Conservation (phyloP, 257 asterid genomes). For the Nicotiana otophora region DNA sequence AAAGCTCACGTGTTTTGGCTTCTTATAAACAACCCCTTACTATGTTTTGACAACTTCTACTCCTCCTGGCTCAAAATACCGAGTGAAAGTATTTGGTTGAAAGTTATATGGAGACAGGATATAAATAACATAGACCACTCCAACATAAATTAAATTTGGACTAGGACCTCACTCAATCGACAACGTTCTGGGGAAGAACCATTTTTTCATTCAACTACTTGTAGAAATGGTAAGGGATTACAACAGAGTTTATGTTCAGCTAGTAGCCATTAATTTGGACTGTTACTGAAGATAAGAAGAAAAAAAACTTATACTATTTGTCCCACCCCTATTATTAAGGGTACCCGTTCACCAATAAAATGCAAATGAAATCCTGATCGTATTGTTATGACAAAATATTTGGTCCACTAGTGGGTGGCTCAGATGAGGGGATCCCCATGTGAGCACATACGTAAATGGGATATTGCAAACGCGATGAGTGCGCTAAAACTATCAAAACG, state of each 20-base stretch:
- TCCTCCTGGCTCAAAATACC: too few species aligned
- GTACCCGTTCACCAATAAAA: neutral
- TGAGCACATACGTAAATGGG: neutral
- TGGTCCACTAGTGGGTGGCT: neutral
- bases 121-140: too few species aligned
- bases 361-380: neutral
- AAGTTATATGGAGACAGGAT: too few species aligned
- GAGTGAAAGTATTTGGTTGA: too few species aligned
- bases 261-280: neutral
- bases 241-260: neutral
- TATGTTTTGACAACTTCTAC: too few species aligned
- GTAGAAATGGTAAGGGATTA: neutral
- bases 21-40: too few species aligned
- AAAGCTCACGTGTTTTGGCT: too few species aligned
- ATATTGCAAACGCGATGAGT: neutral
- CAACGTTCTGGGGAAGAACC: too few species aligned
- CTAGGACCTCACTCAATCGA: too few species aligned
- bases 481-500: neutral
- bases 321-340: neutral
- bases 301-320: neutral
- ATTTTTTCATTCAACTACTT: neutral
- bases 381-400: neutral
- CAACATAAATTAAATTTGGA: too few species aligned
- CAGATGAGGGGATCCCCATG: neutral
- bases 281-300: neutral